These are phyloP conservation scores for Jacaranda mimosifolia DNA, from an alignment of 257 asterid species.

Conservation along the genomic window DNA sequence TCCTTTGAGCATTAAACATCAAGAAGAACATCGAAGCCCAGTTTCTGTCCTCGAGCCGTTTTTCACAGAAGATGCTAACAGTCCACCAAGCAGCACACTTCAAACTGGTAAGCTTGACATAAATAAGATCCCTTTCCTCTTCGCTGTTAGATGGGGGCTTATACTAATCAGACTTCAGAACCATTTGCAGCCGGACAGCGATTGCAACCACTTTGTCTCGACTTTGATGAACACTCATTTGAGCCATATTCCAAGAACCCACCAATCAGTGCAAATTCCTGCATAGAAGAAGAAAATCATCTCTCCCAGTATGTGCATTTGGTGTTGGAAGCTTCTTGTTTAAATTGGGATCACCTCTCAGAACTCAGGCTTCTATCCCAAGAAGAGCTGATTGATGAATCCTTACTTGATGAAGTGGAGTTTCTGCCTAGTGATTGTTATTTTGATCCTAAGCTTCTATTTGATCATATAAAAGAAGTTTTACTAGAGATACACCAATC, in stretches of 20 bases:
- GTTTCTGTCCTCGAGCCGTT: constrained; percentile 80
- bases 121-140: constrained; percentile 3
- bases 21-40: constrained; percentile 81
- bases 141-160: not conserved
- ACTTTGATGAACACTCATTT: constrained; percentile 59
- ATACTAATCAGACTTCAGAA: constrained; percentile 25
- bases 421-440: constrained; percentile 45
- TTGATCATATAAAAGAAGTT: constrained; percentile 75
- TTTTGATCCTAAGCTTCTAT: constrained; percentile 67
- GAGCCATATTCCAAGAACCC: constrained; percentile 40
- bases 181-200: constrained; percentile 47
- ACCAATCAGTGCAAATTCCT: constrained; percentile 29
- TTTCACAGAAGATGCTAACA: constrained; percentile 57
- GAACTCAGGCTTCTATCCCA: constrained; percentile 30
- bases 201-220: constrained; percentile 59
- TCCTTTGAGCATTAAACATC: constrained; percentile 53
- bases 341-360: constrained; percentile 58
- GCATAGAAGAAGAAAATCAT: constrained; percentile 50
- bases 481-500: constrained; percentile 47
- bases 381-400: constrained; percentile 52
- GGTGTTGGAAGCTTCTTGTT: constrained; percentile 57
- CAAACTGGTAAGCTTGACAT: constrained; percentile 52
- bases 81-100: constrained; percentile 53
- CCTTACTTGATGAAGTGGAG: constrained; percentile 53
- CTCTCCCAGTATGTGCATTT: constrained; percentile 58